A percentile compares a stretch with the other conserved stretches of the same genome.
Conservation (phyloP, 169 alveolate genomes). For the Plasmodium malariae region DNA sequence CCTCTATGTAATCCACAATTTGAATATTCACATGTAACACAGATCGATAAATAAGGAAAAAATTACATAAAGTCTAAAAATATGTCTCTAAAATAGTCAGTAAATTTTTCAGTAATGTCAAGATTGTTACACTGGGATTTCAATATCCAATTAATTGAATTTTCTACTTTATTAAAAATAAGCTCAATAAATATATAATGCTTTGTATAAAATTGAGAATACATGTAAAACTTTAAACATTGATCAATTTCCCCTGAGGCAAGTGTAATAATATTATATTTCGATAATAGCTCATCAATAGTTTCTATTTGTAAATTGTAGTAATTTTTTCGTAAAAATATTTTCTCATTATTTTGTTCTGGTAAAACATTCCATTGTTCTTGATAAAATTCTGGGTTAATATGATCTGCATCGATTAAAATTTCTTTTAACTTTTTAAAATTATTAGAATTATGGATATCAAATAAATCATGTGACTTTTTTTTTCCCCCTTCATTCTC, state of each 20-base stretch:
- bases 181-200: conserved; percentile 74
- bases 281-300: conserved; percentile 64
- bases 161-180: conserved; percentile 57
- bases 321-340: conserved; percentile 72
- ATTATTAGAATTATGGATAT: conserved; percentile 3
- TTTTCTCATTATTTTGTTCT: conserved; percentile 75
- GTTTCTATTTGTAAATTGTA: conserved; percentile 70
- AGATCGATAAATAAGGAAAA: background rate
- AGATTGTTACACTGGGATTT: conserved; percentile 44
- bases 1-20: no score
- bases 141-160: conserved; percentile 72
- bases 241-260: conserved; percentile 77
- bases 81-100: conserved; percentile 73
- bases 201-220: conserved; percentile 73
- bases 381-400: conserved; percentile 73
- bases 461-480: conserved; percentile 12
- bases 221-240: conserved; percentile 68
- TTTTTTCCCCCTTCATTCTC: conserved; percentile 21
- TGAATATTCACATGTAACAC: no score
- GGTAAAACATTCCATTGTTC: conserved; percentile 70
- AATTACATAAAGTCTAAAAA: conserved; percentile 66
- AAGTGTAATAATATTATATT: conserved; percentile 59
- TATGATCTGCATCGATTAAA: conserved; percentile 58
- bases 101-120: conserved; percentile 38
- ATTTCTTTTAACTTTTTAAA: conserved; percentile 64